Evolutionary conservation across 2,329 filamentous ascomycete species (phyloP).

Genomic region (Pseudogymnoascus sp.): DNA sequence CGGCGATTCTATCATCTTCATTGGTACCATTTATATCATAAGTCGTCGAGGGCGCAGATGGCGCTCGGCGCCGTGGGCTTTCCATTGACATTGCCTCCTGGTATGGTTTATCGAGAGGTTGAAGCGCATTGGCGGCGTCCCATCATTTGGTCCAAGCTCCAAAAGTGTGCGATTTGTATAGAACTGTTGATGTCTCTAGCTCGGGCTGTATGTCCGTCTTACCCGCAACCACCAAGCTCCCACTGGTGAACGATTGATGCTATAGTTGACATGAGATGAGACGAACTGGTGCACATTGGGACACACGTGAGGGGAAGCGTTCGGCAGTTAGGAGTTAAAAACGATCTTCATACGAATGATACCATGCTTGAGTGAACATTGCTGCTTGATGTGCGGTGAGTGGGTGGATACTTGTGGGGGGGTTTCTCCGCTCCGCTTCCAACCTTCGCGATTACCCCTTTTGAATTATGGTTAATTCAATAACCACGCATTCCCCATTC

Average conservation of each 20-base stretch:
- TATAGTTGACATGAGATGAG: conserved; percentile 2
- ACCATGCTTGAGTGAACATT: conserved; percentile 2
- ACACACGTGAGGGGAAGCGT: conserved; percentile 2
- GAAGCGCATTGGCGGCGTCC: neutral
- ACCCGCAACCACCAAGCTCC: conserved; percentile 2
- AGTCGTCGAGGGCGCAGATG: neutral
- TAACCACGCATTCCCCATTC: neutral
- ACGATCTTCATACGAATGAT: conserved; percentile 3
- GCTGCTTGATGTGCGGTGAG: conserved; percentile 1
- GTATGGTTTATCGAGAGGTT: conserved; percentile 3
- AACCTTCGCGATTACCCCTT: neutral
- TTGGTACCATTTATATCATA: neutral
- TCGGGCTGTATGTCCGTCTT: neutral
- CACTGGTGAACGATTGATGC: conserved; percentile 5
- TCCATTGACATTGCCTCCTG: neutral
- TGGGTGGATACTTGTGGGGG: conserved; percentile 3
- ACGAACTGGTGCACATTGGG: neutral
- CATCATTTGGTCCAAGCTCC: neutral
- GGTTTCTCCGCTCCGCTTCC: conserved; percentile 1
- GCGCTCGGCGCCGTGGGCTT: neutral
- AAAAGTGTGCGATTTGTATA: neutral
- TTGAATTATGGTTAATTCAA: conserved; percentile 1
- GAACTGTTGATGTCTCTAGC: neutral
- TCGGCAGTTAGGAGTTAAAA: conserved; percentile 8
- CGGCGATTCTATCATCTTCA: neutral